A percentile compares a stretch with the other conserved stretches of the same genome.
Evolutionary conservation across 192 early-diverging fungal species (phyloP).

Genomic region (Rhizoclosmatium globosum): DNA sequence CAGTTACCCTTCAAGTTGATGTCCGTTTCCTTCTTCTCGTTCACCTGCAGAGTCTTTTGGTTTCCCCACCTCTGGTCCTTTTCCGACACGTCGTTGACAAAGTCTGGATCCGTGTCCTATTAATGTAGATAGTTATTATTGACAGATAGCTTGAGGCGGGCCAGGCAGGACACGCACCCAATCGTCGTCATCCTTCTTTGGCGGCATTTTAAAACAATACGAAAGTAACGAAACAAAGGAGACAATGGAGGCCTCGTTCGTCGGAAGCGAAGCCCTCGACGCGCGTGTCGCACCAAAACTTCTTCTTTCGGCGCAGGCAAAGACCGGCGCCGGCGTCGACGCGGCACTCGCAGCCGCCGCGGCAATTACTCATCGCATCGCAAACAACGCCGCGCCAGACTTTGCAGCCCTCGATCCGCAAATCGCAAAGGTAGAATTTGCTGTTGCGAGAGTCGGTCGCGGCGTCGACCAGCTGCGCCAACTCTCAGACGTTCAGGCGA

Average conservation of each 20-base stretch:
- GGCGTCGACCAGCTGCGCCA: neutral
- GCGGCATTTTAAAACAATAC: neutral
- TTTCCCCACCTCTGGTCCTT: slow-evolving; percentile 58
- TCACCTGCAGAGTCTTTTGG: slow-evolving; percentile 44
- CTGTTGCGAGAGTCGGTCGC: neutral
- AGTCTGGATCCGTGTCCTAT: slow-evolving; percentile 50
- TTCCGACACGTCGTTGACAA: slow-evolving; percentile 56
- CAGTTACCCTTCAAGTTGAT: slow-evolving; percentile 38
- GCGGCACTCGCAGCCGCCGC: neutral
- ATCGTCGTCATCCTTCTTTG: slow-evolving; percentile 25
- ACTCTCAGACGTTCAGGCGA: neutral
- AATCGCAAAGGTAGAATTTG: neutral
- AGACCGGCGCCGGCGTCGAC: neutral
- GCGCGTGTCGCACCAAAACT: neutral
- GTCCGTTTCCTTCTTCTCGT: slow-evolving; percentile 16
- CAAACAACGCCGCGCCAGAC: neutral
- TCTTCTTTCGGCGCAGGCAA: neutral
- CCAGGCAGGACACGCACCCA: neutral
- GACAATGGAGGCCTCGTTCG: neutral
- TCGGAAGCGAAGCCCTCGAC: neutral
- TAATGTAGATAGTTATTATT: neutral
- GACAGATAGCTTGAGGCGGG: neutral
- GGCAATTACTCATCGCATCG: neutral
- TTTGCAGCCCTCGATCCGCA: slow-evolving; percentile 8
- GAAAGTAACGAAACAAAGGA: no score